Percentiles rank a stretch among this genome's conserved stretches.
Conservation (phyloP, 2,329 filamentous ascomycete species). For the Fusarium liriodendri region DNA sequence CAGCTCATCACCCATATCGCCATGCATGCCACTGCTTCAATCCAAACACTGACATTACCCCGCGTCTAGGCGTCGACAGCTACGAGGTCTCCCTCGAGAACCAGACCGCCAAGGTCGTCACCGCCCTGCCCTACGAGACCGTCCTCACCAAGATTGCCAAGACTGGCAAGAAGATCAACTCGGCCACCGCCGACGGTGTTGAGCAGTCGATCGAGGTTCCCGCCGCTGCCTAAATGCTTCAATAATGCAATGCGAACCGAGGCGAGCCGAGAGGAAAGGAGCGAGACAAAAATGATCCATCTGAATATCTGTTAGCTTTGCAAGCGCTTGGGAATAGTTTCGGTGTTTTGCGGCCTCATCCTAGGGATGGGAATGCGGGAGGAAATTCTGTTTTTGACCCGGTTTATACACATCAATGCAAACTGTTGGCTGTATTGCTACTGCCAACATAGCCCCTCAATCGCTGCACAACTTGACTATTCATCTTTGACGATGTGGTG, state of each 20-base stretch:
- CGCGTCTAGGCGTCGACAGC: slow-evolving; percentile 79
- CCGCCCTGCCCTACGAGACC: slow-evolving; percentile 79
- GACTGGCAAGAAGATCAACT: slow-evolving; percentile 93
- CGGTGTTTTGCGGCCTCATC: slow-evolving; percentile 32
- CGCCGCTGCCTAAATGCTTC: slow-evolving; percentile 44
- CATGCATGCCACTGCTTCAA: not conserved
- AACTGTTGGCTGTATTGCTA: not conserved
- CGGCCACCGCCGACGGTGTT: slow-evolving; percentile 76
- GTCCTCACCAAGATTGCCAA: slow-evolving; percentile 92
- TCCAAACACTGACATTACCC: slow-evolving; percentile 14
- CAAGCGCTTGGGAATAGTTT: slow-evolving; percentile 29
- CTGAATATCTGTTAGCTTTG: slow-evolving; percentile 36
- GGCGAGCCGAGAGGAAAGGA: not conserved
- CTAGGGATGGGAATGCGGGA: slow-evolving; percentile 23
- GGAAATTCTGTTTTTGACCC: slow-evolving; percentile 26
- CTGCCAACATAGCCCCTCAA: not conserved
- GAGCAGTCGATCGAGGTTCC: slow-evolving; percentile 62
- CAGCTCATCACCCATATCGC: not conserved
- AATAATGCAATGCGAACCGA: slow-evolving; percentile 1
- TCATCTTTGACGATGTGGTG: not conserved
- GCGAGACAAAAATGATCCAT: slow-evolving; percentile 8
- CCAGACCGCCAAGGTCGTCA: slow-evolving; percentile 83
- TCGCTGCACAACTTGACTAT: not conserved
- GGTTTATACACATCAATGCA: slow-evolving; percentile 20
- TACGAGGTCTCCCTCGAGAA: slow-evolving; percentile 89